Evolutionary conservation across 495 filamentous ascomycete species (phyloP), one percentile per base, ranked within the genome.

Genomic region (Aspergillus kassunensis): DNA sequence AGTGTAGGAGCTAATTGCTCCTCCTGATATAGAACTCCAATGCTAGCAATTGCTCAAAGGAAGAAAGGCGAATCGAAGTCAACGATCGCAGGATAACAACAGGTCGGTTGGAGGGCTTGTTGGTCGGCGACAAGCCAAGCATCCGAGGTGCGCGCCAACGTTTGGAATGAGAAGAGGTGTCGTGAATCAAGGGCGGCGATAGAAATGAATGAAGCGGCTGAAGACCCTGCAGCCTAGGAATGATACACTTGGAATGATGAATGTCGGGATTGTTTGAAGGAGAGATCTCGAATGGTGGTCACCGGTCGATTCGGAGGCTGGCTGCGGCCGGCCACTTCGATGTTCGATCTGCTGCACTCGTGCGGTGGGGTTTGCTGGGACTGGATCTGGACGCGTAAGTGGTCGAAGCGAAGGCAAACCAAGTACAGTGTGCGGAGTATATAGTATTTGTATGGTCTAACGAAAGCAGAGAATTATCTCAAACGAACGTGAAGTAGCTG

Each of bases 1-100:
- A 41, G 58, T 46, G n/a, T 42, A 70, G 73, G 70, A 75, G 71
- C 73, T 59, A 54, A 58, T 41, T 62, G 73, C 71, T 68, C 73
- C 71, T 65, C 55, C 58, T 53, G 41, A 57, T 49, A 53, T 64
- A 65, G 56, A 57, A 57, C 63, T 70, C 69, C 74, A 75, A 61
- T 67, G 59, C 67, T 57, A 59, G 54, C 56, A 61, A 60, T 64
- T 42, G 44, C 8, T 43, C 20, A 21, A 39, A 29, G 16, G 31
- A 34, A 34, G 31, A 37, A 33, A 33, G 37, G n/a, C 37, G 20
- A 51, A 37, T 47, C 15, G 51, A 40, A 54, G 42, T 20, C 33
- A 42, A 34, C 34, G 23, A 39, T 44, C 43, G 35, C 42, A 33
- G 53, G 33, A 40, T 12, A 29, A 40, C 15, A 48, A 36, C 30